phyloP scores from a whole-genome alignment of 257 asterid genomes.

The Agastache rugosa region DNA sequence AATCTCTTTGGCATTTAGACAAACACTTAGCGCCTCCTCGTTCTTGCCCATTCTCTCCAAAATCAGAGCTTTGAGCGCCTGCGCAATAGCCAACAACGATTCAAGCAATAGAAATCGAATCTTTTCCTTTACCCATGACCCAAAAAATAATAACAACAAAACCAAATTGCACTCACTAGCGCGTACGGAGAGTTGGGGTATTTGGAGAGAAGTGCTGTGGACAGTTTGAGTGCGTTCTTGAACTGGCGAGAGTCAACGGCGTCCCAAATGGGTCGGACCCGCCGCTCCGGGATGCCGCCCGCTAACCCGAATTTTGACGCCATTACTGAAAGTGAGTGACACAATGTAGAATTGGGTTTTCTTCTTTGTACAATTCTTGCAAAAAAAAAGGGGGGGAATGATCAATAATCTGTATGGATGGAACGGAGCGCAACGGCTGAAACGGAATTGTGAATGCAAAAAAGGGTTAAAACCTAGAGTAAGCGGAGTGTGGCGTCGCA shows the following conservation, averaged over 20 bases:
- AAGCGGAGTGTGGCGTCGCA: constrained; percentile 31
- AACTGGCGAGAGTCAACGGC: constrained; percentile 95
- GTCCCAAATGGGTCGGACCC: constrained; percentile 95
- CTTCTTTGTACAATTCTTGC: no score
- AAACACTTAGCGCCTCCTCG: constrained; percentile 83
- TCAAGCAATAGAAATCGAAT: neutral
- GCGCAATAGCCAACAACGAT: constrained; percentile 33
- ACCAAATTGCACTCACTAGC: constrained; percentile 52
- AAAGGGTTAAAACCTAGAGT: constrained; percentile 35
- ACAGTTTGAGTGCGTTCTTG: constrained; percentile 88
- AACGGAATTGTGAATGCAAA: constrained; percentile 31
- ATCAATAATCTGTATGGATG: neutral
- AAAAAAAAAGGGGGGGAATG: neutral
- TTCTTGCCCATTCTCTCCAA: constrained; percentile 86
- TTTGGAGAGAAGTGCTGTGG: constrained; percentile 73
- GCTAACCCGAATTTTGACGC: constrained; percentile 90
- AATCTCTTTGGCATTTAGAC: constrained; percentile 78
- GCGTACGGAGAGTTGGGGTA: constrained; percentile 88
- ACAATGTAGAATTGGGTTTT: neutral
- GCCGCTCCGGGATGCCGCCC: constrained; percentile 95
- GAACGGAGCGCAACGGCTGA: constrained; percentile 26
- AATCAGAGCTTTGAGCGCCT: constrained; percentile 90
- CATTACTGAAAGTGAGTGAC: constrained; percentile 42
- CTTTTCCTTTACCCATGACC: neutral
- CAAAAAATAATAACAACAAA: neutral